A percentile compares a stretch with the other conserved stretches of the same genome.
Conservation (phyloP, 306 rosid genomes). For the Argentina anserina region DNA sequence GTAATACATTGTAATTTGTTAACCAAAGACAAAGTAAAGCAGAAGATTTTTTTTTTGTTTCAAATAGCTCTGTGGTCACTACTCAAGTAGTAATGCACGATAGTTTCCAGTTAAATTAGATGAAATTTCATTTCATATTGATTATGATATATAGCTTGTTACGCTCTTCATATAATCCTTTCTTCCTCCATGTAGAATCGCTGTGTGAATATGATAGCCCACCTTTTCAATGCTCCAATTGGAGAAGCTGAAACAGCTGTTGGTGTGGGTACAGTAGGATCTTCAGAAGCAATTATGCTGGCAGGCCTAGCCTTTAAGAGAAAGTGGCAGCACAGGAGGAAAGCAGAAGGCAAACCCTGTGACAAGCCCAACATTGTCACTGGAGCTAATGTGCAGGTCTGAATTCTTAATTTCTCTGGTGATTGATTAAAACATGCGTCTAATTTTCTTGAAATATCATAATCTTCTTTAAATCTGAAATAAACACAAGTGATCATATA, state of each 20-base stretch:
- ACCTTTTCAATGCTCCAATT: slow-evolving; percentile 65
- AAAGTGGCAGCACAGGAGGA: slow-evolving; percentile 77
- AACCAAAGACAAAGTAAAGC: not conserved
- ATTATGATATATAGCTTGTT: not conserved
- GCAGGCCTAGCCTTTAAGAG: slow-evolving; percentile 91
- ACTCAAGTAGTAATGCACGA: not conserved
- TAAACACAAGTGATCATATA: not conserved
- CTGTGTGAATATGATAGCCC: slow-evolving; percentile 90
- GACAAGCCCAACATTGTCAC: slow-evolving; percentile 91
- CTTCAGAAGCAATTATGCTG: slow-evolving; percentile 94
- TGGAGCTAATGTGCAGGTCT: slow-evolving; percentile 92
- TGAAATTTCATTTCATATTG: not conserved
- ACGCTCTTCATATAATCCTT: not conserved
- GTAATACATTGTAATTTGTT: not conserved
- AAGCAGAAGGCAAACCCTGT: slow-evolving; percentile 63
- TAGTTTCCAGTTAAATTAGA: not conserved
- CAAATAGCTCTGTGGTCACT: not conserved
- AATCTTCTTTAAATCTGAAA: not conserved
- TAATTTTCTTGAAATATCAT: not conserved
- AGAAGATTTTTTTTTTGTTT: not conserved
- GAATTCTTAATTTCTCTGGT: not conserved
- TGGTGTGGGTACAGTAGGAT: slow-evolving; percentile 92
- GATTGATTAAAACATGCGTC: not conserved
- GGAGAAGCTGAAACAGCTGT: slow-evolving; percentile 62
- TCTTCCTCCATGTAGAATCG: slow-evolving; percentile 55